These are phyloP conservation scores for Chaetomium fimeti DNA, from an alignment of 495 filamentous ascomycete species.

Conservation along the genomic window DNA sequence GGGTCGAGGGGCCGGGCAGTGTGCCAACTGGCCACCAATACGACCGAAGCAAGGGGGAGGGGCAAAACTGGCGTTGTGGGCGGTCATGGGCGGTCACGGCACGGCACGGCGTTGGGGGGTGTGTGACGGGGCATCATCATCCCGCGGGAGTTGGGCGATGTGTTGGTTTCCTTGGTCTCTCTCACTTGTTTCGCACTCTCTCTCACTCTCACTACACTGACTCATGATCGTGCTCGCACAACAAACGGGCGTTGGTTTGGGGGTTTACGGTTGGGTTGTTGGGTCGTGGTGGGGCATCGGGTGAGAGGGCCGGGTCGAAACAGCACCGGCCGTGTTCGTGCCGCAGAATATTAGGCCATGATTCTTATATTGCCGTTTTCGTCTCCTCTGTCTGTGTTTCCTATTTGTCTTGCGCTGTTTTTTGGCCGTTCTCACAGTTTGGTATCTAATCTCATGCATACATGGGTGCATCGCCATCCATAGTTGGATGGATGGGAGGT, in stretches of 20 bases:
- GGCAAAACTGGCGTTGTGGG: not conserved
- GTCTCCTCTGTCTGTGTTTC: not conserved
- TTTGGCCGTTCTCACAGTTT: not conserved
- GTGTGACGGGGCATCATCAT: not conserved
- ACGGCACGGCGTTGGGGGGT: not conserved
- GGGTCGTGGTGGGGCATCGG: too few species aligned
- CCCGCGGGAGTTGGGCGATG: not conserved
- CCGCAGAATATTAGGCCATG: not conserved
- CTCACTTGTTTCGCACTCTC: not conserved
- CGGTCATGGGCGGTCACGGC: not conserved
- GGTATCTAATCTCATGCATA: not conserved
- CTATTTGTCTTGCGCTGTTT: not conserved
- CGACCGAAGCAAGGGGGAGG: not conserved
- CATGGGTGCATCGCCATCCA: not conserved
- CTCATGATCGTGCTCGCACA: too few species aligned
- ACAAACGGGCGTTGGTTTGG: not conserved
- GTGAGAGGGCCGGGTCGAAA: slow-evolving; percentile 13
- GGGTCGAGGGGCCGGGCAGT: not conserved
- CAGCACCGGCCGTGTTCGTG: slow-evolving; percentile 5
- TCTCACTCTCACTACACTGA: too few species aligned
- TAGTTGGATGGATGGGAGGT: not conserved
- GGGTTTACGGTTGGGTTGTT: not conserved
- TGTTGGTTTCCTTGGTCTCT: not conserved
- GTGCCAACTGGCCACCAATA: not conserved
- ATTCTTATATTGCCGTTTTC: not conserved